These are phyloP conservation scores for Lippia alba DNA, from an alignment of 305 asterid genomes.

Conservation along the genomic window DNA sequence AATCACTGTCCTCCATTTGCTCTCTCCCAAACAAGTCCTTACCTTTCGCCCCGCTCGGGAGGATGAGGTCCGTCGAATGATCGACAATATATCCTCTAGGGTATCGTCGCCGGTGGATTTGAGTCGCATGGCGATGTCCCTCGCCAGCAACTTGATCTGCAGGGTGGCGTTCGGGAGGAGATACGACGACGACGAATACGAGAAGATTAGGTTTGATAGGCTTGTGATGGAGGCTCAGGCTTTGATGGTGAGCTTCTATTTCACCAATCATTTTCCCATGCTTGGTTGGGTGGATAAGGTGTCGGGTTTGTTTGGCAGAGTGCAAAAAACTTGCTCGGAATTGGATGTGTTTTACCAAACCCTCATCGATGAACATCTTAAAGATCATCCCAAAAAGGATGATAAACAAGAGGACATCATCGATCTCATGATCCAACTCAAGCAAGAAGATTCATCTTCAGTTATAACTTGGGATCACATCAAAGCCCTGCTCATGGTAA, in stretches of 20 bases:
- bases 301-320: slow-evolving; percentile 29
- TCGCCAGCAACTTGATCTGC: slow-evolving; percentile 43
- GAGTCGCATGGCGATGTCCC: slow-evolving; percentile 41
- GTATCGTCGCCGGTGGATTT: slow-evolving; percentile 7
- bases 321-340: slow-evolving; percentile 33
- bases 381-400: slow-evolving; percentile 3
- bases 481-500: slow-evolving; percentile 47
- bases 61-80: slow-evolving; percentile 37
- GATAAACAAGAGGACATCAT: slow-evolving; percentile 30
- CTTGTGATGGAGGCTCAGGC: slow-evolving; percentile 45
- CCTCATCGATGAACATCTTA: slow-evolving; percentile 42
- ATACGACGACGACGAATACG: slow-evolving; percentile 42
- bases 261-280: slow-evolving; percentile 38
- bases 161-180: slow-evolving; percentile 53
- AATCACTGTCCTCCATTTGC: slow-evolving; percentile 27
- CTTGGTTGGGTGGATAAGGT: slow-evolving; percentile 41
- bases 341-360: slow-evolving; percentile 42
- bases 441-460: slow-evolving; percentile 9
- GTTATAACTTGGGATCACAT: slow-evolving; percentile 40
- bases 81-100: slow-evolving; percentile 5
- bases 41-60: slow-evolving; percentile 39
- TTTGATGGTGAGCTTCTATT: slow-evolving; percentile 39
- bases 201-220: slow-evolving; percentile 40
- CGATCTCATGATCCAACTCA: slow-evolving; percentile 39
- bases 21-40: slow-evolving; percentile 36